A percentile compares a stretch with the other conserved stretches of the same genome.
These are phyloP conservation scores for Nakaseomyces kungkrabaensis DNA, from an alignment of 1,139 yeast genomes.

Conservation along the genomic window DNA sequence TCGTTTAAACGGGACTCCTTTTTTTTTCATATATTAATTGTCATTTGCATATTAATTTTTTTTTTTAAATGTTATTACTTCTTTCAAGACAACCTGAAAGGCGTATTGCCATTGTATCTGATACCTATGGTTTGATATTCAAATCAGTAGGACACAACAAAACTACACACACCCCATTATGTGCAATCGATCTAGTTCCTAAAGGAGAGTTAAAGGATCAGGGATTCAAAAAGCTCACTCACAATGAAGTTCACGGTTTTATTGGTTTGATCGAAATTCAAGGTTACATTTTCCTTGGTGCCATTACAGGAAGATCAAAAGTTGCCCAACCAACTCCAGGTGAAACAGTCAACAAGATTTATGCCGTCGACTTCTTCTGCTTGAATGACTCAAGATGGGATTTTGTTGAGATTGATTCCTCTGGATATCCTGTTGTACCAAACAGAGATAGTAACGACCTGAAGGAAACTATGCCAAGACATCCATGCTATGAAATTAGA, in stretches of 20 bases:
- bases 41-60: neutral
- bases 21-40: neutral
- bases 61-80: constrained; percentile 16
- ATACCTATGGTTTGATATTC: constrained; percentile 22
- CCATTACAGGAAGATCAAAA: constrained; percentile 62
- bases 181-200: constrained; percentile 26
- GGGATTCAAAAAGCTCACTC: constrained; percentile 40
- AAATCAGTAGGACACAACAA: constrained; percentile 15
- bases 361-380: constrained; percentile 77
- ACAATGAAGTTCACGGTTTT: constrained; percentile 64
- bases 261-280: constrained; percentile 70
- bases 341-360: constrained; percentile 72
- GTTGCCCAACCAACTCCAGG: constrained; percentile 80
- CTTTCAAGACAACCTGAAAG: constrained; percentile 22
- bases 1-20: neutral
- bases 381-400: constrained; percentile 72
- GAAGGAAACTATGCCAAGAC: constrained; percentile 36
- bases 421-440: constrained; percentile 46
- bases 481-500: constrained; percentile 75
- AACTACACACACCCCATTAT: constrained; percentile 12
- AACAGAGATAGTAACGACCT: constrained; percentile 20
- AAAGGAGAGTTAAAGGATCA: constrained; percentile 18
- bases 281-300: constrained; percentile 60
- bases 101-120: constrained; percentile 25
- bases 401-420: constrained; percentile 51